A percentile compares a stretch with the other conserved stretches of the same genome.
These are phyloP conservation scores for Arthrobotrys entomopaga DNA, from an alignment of 2,329 filamentous ascomycete species.

Conservation along the genomic window DNA sequence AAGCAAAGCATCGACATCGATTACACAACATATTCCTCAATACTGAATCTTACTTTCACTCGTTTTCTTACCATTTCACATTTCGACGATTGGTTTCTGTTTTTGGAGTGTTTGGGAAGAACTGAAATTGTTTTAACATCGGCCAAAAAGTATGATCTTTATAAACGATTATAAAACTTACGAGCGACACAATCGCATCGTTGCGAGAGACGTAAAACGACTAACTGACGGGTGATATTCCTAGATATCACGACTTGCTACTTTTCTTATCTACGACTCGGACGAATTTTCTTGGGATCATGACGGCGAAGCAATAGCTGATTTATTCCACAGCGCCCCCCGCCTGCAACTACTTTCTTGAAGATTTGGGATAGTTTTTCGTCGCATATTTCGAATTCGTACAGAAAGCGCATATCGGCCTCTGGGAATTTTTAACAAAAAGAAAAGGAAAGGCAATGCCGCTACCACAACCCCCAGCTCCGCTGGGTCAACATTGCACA, in stretches of 20 bases:
- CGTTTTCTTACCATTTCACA: neutral
- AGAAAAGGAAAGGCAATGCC: conserved; percentile 50
- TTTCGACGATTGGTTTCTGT: conserved; percentile 38
- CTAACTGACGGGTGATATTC: neutral
- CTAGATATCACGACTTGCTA: conserved; percentile 46
- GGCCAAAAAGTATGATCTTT: conserved; percentile 27
- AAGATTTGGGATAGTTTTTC: conserved; percentile 4
- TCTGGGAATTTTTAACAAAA: too few relatives aligned
- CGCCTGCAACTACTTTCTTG: conserved; percentile 20
- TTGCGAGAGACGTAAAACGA: too few relatives aligned
- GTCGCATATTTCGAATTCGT: conserved; percentile 8
- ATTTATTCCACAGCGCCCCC: conserved; percentile 13
- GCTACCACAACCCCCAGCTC: conserved; percentile 56
- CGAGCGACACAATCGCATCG: too few relatives aligned
- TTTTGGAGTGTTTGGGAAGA: conserved; percentile 33
- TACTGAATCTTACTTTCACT: neutral
- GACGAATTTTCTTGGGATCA: conserved; percentile 50
- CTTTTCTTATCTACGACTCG: conserved; percentile 26
- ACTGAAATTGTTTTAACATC: conserved; percentile 25
- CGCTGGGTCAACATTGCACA: conserved; percentile 58
- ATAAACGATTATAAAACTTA: too few relatives aligned
- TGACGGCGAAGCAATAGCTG: conserved; percentile 45
- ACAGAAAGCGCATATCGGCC: conserved; percentile 12
- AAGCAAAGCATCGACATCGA: conserved; percentile 13
- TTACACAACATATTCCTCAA: neutral